A percentile compares a stretch with the other conserved stretches of the same genome.
phyloP scores from a whole-genome alignment of 83 land plant genomes.

The Thuja plicata region DNA sequence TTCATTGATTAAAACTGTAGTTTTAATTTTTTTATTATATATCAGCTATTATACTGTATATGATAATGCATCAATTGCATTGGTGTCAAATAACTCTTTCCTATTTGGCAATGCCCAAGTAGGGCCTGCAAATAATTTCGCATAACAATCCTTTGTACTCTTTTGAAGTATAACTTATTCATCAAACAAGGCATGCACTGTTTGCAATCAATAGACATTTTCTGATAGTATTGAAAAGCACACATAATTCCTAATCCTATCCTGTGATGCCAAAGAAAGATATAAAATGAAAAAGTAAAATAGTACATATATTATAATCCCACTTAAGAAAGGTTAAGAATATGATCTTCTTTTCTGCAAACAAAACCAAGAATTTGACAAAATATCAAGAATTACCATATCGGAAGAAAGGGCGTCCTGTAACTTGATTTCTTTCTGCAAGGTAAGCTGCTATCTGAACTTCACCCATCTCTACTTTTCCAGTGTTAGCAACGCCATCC shows the following conservation, averaged over 20 bases:
- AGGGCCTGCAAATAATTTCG: background rate
- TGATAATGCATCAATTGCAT: background rate
- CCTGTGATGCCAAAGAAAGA: background rate
- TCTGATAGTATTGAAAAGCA: background rate
- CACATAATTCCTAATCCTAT: background rate
- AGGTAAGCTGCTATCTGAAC: constrained; percentile 38
- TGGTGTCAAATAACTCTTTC: background rate
- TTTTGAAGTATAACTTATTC: background rate
- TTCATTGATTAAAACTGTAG: background rate
- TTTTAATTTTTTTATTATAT: too few relatives aligned
- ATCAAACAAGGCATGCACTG: background rate
- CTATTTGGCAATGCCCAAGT: background rate
- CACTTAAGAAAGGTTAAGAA: background rate
- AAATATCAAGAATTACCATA: constrained; percentile 35
- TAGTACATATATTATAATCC: background rate
- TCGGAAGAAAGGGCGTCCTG: constrained; percentile 50
- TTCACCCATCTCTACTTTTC: constrained; percentile 59
- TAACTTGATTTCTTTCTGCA: constrained; percentile 51
- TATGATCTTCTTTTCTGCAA: background rate
- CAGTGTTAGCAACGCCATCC: constrained; percentile 59
- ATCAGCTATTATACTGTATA: too few relatives aligned
- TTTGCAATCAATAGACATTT: background rate
- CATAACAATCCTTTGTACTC: too few relatives aligned
- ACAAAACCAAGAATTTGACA: background rate
- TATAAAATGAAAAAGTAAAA: too few relatives aligned